Percentiles rank a stretch among this genome's conserved stretches.
These are phyloP conservation scores for Violaceomyces palustris DNA, from an alignment of 1,284 basidiomycete species.

Conservation along the genomic window DNA sequence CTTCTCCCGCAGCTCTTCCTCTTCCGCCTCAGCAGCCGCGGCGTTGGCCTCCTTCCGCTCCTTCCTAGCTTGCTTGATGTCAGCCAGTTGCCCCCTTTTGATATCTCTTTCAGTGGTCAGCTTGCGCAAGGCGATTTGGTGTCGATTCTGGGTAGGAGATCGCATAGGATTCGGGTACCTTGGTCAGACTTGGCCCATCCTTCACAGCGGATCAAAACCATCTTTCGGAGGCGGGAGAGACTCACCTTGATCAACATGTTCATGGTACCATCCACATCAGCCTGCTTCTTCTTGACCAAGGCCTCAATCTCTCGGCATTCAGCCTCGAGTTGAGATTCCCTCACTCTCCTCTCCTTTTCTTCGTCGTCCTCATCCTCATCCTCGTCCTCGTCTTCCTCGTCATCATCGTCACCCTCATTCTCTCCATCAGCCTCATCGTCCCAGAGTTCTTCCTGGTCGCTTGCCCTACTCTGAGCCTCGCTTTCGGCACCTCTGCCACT, in stretches of 20 bases:
- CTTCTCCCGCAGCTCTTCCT: conserved; percentile 14
- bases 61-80: conserved; percentile 41
- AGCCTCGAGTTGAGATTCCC: conserved; percentile 49
- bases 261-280: conserved; percentile 45
- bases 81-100: conserved; percentile 45
- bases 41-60: conserved; percentile 41
- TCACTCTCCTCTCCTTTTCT: conserved; percentile 43
- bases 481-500: conserved; percentile 47
- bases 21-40: conserved; percentile 28
- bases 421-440: conserved; percentile 48
- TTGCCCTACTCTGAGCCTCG: conserved; percentile 34
- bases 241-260: conserved; percentile 46
- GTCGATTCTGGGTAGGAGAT: conserved; percentile 25
- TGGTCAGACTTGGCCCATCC: too few species aligned
- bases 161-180: too few species aligned
- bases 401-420: conserved; percentile 62
- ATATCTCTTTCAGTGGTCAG: conserved; percentile 44
- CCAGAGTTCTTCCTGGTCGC: conserved; percentile 41
- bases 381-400: conserved; percentile 70
- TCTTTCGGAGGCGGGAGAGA: not conserved
- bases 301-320: conserved; percentile 50
- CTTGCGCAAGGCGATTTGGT: conserved; percentile 44
- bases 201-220: too few species aligned
- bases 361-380: conserved; percentile 54
- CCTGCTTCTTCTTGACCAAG: conserved; percentile 44